Evolutionary conservation across 352 stramenopile species (phyloP), one percentile per base, ranked within the genome.

Genomic region (Phytophthora pinifolia): DNA sequence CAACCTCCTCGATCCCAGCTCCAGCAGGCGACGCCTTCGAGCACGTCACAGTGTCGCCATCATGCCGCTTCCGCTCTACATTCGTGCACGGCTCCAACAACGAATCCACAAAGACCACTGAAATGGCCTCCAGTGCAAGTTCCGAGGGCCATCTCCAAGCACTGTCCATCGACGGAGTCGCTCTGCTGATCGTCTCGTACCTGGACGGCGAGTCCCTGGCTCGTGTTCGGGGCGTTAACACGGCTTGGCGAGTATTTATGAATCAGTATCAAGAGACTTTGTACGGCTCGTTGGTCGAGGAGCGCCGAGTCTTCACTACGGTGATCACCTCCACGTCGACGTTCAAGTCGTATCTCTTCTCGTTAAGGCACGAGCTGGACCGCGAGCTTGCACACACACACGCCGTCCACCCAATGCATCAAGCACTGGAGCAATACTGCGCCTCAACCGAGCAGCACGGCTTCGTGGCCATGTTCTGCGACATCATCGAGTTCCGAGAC

Each of bases 401-500:
- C 13, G 55, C 64, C 9, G 65, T 89, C 0, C 33, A 73, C 7
- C 55, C 59, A 0, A 72, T 60, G 0, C 68, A 83, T 29, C 36
- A 58, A 2, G 71, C 74, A 10, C 53, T 92, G 12, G 79, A 89
- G 41, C 46, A 72, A 12, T 89, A 83, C 57, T 87, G 74, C 43
- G 58, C 55, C 1, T 46, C 49, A 25, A 81, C 67, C 6, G 65
- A 83, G 20, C 59, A 86, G 31, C 69, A 88, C 45, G 78, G 76
- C 18, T 89, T 92, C 42, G 64, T 92, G 14, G 82, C 74, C 48
- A 89, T 90, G 75, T 90, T 90, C 36, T 87, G 79, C 45, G 77
- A 90, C 35, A 77, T 92, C 25, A 56, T 88, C 42, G 69, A 86
- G 64, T 90, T 92, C 43, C 65, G 52, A 1, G 72, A 92, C 32